Base-by-base conservation (phyloP, 1,284 basidiomycete species). In the Puccinia novopanici region DNA sequence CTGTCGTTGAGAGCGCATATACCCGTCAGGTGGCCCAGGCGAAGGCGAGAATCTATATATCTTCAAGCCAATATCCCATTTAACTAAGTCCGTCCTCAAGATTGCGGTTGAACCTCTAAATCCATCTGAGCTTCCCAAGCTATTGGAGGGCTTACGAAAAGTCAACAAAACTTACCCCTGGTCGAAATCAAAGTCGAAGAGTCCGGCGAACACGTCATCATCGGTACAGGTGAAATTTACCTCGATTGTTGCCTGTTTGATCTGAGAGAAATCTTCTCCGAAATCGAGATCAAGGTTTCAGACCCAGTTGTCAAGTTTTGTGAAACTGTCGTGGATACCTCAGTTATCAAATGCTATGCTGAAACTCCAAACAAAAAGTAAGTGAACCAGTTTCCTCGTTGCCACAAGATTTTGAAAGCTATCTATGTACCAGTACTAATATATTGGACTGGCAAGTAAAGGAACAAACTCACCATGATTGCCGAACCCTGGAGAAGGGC, bases 201-300 rank as follows among this genome's bases (percentile, higher is more conserved):
- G 87, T 94, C 92, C 75, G 97, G 97, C 42, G 97, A 99, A 86
- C 97, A 99, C 86, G 93, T 99, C 80, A 88, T 99, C 75, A 91
- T 99, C 82, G 97, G 97, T 67, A 98, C 97, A 0, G 97, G 97
- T 76, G 97, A 99, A 86, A 88, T 99, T 71, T 98, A 97, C 87
- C 89, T 99, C 84, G 97, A 99, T 86, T 97, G 92, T 83, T 92
- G 98, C 63, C 90, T 99, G 91, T 95, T 99, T 85, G 97, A 99
- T 87, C 87, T 99, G 82, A 89, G 97, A 81, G 90, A 90, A 82
- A 86, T 99, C 82, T 99, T 97, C 87, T 91, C 93, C 65, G 97
- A 99, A 88, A 98, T 99, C 83, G 97, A 99, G 89, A 98, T 99
- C 89, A 98, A 99, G 88, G 95, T 99, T 19, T 98, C 95, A 45